Evolutionary conservation across 163 green algal genomes (phyloP), one percentile per base, ranked within the genome.

Genomic region (Botryococcus braunii): DNA sequence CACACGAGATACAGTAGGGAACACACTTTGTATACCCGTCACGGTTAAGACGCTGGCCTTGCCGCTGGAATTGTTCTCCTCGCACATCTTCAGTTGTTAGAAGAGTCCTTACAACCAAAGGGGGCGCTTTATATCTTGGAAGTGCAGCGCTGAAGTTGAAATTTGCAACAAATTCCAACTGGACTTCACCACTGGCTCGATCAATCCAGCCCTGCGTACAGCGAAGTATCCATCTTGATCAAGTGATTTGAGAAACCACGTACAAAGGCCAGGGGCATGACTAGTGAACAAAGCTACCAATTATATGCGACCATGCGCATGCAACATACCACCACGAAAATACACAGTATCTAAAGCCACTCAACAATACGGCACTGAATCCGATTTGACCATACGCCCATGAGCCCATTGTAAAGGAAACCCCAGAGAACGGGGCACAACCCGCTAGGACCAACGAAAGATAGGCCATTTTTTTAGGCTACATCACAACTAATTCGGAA

Each of bases 71-170:
- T 23, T 77, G 61, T 31, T 63, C 38, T 1, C 83, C 83, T 17
- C 74, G 36, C 0, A 79, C 81, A 0, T 65, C 36, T 31, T 86
- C 82, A 8, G 79, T 85, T 35, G 83, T 88, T 13, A 89, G 68
- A 1, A 63, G 72, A 7, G 80, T 89, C 4, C 46, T 60, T 40
- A 93, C 84, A 31, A 77, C 68, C 13, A 93, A 72, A 1, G 80
- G 73, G 1, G 82, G 74, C 23, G 83, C 81, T 29, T n/a, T n/a
- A n/a, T 71, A 66, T 36, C 17, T 36, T 35, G 17, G 29, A 62
- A 62, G n/a, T 62, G n/a, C n/a, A 62, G 3, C n/a, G 35, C 17
- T 27, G 35, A 27, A 11, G 29, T 62, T 62, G 35, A 27, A 62
- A 40, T 3, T 40, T 2, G 23, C 23, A 2, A 5, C 17, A 27